These are phyloP conservation scores for Cyanodermella asteris DNA, from an alignment of 2,329 filamentous ascomycete species.

Conservation along the genomic window DNA sequence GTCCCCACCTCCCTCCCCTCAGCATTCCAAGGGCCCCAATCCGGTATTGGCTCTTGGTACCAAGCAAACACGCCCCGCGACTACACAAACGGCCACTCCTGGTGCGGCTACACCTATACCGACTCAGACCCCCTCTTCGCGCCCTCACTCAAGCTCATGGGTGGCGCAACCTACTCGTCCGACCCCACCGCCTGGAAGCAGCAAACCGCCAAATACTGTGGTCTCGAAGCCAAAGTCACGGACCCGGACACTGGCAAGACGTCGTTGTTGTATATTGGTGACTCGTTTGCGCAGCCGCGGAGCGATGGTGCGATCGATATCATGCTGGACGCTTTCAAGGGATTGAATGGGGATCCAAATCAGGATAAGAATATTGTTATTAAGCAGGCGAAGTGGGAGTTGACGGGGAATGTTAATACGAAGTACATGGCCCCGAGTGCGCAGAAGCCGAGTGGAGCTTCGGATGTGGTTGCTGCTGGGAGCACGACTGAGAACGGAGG, in stretches of 20 bases:
- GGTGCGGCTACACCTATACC: slow-evolving; percentile 1
- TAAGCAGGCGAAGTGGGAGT: too few relatives aligned
- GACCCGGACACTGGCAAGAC: background rate
- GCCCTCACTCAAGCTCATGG: too few relatives aligned
- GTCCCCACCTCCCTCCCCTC: background rate
- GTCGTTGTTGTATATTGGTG: background rate
- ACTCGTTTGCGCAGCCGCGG: background rate
- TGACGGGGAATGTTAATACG: too few relatives aligned
- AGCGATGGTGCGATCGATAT: slow-evolving; percentile 1
- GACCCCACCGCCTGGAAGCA: too few relatives aligned
- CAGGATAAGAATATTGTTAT: too few relatives aligned
- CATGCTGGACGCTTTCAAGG: background rate
- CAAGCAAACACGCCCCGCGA: background rate
- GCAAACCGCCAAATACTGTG: too few relatives aligned
- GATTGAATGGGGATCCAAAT: background rate
- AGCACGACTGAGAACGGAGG: too few relatives aligned
- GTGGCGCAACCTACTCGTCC: too few relatives aligned
- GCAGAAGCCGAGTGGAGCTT: too few relatives aligned
- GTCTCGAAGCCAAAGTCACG: background rate
- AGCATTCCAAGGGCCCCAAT: background rate
- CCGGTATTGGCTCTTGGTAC: slow-evolving; percentile 1
- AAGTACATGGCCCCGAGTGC: too few relatives aligned
- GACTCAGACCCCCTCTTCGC: slow-evolving; percentile 1
- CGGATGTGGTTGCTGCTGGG: too few relatives aligned
- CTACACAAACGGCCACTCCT: background rate